These are phyloP conservation scores for Backusella liffmaniae DNA, from an alignment of 192 early-diverging fungal species.

Conservation along the genomic window DNA sequence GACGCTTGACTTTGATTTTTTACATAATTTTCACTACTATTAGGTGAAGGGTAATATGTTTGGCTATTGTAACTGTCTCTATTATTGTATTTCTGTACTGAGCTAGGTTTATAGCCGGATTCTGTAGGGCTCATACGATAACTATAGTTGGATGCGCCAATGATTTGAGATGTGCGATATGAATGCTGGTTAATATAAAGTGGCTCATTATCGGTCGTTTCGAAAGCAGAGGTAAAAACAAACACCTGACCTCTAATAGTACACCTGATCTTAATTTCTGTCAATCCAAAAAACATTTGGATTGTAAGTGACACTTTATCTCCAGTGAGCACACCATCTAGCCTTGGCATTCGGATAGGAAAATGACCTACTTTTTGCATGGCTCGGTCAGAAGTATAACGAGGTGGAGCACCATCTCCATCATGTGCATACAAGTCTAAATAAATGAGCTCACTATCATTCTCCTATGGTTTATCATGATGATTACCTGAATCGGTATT, in stretches of 20 bases:
- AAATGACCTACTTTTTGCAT: constrained; percentile 20
- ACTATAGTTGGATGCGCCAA: background rate
- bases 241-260: constrained; percentile 37
- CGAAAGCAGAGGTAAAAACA: constrained; percentile 34
- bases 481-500: constrained; percentile 33
- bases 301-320: constrained; percentile 44
- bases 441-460: background rate
- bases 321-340: constrained; percentile 23
- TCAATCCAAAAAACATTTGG: constrained; percentile 42
- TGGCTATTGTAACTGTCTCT: background rate
- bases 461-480: background rate
- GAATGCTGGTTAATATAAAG: background rate
- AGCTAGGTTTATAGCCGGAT: background rate
- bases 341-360: constrained; percentile 22
- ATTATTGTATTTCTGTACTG: background rate
- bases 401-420: constrained; percentile 1
- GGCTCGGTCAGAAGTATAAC: constrained; percentile 14
- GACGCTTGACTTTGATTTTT: background rate
- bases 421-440: background rate
- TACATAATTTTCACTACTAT: background rate
- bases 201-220: background rate
- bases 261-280: constrained; percentile 30
- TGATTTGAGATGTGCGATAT: background rate
- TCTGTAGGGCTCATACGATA: background rate
- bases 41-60: background rate